phyloP scores from a whole-genome alignment of 2,329 filamentous ascomycete genomes.

The Aspergillus cejpii region DNA sequence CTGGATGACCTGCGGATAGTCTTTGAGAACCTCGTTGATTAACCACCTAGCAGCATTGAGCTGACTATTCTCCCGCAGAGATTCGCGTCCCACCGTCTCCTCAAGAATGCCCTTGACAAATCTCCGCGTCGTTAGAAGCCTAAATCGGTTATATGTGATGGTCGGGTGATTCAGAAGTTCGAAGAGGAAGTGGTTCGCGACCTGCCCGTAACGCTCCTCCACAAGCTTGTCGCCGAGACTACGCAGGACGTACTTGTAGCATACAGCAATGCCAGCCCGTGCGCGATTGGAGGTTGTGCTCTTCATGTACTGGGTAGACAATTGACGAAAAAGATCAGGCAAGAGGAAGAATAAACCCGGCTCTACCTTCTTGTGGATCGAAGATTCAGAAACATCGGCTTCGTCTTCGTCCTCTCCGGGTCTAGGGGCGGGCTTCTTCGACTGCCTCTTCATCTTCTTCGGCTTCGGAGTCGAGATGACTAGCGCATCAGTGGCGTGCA shows the following conservation, averaged over 20 bases:
- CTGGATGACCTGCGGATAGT: conserved; percentile 83
- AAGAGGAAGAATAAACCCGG: conserved; percentile 67
- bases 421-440: conserved; percentile 53
- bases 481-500: conserved; percentile 59
- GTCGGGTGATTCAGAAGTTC: conserved; percentile 71
- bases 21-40: conserved; percentile 83
- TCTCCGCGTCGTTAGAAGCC: conserved; percentile 73
- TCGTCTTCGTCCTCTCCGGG: conserved; percentile 67
- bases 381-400: conserved; percentile 68
- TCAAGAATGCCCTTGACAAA: conserved; percentile 80
- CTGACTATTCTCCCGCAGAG: conserved; percentile 85
- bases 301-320: conserved; percentile 75
- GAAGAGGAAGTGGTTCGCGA: conserved; percentile 71
- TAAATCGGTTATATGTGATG: conserved; percentile 78
- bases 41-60: conserved; percentile 72
- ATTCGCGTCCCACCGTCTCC: conserved; percentile 69
- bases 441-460: conserved; percentile 67
- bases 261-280: conserved; percentile 76
- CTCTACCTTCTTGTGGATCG: conserved; percentile 63
- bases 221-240: conserved; percentile 75
- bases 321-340: conserved; percentile 66
- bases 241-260: conserved; percentile 74
- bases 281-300: conserved; percentile 70
- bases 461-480: conserved; percentile 51
- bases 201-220: conserved; percentile 71